phyloP scores from a whole-genome alignment of 2,329 filamentous ascomycete species.

The Fusarium torreyae region DNA sequence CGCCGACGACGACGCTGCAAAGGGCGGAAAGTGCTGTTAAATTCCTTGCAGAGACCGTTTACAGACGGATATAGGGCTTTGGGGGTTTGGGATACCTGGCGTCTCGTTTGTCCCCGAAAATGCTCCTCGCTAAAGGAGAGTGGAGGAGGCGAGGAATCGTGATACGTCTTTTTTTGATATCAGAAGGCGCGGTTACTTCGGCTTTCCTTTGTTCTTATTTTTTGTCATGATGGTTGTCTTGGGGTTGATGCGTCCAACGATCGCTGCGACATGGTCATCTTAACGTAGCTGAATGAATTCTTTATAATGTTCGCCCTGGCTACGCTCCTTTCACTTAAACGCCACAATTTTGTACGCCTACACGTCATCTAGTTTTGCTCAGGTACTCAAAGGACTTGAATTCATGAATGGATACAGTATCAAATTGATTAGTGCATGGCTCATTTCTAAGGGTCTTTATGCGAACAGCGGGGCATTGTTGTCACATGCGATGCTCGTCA shows the following conservation, averaged over 20 bases:
- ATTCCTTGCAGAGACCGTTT: constrained; percentile 48
- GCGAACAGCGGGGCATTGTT: constrained; percentile 26
- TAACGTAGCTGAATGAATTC: constrained; percentile 59
- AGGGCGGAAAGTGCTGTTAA: constrained; percentile 88
- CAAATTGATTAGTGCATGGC: constrained; percentile 19
- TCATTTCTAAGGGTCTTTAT: constrained; percentile 31
- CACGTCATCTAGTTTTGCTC: constrained; percentile 34
- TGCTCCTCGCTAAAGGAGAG: constrained; percentile 54
- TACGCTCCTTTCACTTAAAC: constrained; percentile 8
- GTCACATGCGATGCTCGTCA: constrained; percentile 20
- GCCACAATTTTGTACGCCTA: constrained; percentile 28
- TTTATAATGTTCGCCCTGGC: constrained; percentile 52
- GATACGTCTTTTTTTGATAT: constrained; percentile 58
- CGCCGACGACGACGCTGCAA: constrained; percentile 80
- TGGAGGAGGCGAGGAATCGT: constrained; percentile 55
- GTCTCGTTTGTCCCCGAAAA: constrained; percentile 55
- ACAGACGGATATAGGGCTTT: constrained; percentile 49
- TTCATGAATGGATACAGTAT: constrained; percentile 1
- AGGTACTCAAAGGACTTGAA: constrained; percentile 1
- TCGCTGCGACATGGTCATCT: constrained; percentile 56
- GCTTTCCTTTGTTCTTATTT: constrained; percentile 59
- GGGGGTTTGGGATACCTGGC: constrained; percentile 53
- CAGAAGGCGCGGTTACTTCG: constrained; percentile 59
- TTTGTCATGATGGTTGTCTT: constrained; percentile 56
- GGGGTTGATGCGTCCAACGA: constrained; percentile 57